Conservation (phyloP, 2,329 filamentous ascomycete species). For the Penicillium occitanis region DNA sequence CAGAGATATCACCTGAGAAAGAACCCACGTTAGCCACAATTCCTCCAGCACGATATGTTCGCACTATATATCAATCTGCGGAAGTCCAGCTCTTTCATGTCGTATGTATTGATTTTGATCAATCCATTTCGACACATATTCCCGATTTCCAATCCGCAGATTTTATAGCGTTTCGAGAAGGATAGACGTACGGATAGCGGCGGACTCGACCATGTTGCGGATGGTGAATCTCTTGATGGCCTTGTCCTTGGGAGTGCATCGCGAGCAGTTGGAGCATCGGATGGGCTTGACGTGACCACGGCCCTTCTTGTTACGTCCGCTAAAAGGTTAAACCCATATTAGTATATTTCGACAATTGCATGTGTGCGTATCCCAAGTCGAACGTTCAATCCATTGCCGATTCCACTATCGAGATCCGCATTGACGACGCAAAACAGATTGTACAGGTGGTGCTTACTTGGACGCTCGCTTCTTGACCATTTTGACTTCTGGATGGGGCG, state of each 20-base stretch:
- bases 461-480: slow-evolving; percentile 77
- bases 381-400: not conserved
- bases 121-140: not conserved
- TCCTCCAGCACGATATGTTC: not conserved
- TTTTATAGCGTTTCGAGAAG: not conserved
- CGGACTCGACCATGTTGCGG: slow-evolving; percentile 99
- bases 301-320: slow-evolving; percentile 99
- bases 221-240: slow-evolving; percentile 99
- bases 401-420: not conserved
- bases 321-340: slow-evolving; percentile 38
- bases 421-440: not conserved
- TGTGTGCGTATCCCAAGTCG: not conserved
- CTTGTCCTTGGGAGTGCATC: slow-evolving; percentile 99
- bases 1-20: slow-evolving; percentile 92
- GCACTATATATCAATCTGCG: not conserved
- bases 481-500: slow-evolving; percentile 53
- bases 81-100: slow-evolving; percentile 1
- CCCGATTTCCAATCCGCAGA: not conserved
- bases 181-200: slow-evolving; percentile 87
- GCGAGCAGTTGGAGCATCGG: slow-evolving; percentile 83
- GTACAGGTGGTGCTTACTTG: slow-evolving; percentile 56
- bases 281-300: slow-evolving; percentile 99
- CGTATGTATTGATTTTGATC: slow-evolving; percentile 7
- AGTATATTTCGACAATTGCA: not conserved
- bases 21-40: slow-evolving; percentile 21